Conservation (phyloP, 1,284 basidiomycete species). For the Mrakiaceae sp. region DNA sequence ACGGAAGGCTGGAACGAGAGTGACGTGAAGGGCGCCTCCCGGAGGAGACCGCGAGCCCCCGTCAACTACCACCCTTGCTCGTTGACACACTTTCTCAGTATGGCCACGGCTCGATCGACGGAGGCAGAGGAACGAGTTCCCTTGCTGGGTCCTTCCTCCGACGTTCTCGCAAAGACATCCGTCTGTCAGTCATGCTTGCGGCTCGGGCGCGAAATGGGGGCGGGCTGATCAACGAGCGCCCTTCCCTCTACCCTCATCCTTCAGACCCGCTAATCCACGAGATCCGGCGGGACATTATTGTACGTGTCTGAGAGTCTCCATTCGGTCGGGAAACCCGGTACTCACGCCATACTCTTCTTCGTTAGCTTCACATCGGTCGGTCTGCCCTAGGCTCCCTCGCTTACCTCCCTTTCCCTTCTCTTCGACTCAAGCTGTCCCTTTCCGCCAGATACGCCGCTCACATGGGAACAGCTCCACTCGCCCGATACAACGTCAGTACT, state of each 20-base stretch:
- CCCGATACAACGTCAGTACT: slow-evolving; percentile 54
- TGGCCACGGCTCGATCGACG: too few relatives aligned
- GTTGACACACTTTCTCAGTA: too few relatives aligned
- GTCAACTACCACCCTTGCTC: too few relatives aligned
- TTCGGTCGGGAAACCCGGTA: neutral
- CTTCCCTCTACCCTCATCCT: neutral
- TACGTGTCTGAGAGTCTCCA: slow-evolving; percentile 28
- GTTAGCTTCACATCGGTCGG: slow-evolving; percentile 6
- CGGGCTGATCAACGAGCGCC: neutral
- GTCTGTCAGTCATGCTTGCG: slow-evolving; percentile 8
- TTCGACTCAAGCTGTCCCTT: slow-evolving; percentile 4
- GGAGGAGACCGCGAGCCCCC: too few relatives aligned
- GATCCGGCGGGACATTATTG: slow-evolving; percentile 35
- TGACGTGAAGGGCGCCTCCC: too few relatives aligned
- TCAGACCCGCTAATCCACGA: slow-evolving; percentile 33
- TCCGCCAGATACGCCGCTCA: slow-evolving; percentile 56
- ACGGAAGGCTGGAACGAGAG: too few relatives aligned
- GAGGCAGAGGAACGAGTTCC: neutral
- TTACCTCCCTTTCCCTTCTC: neutral
- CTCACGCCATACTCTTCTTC: neutral
- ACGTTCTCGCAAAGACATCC: slow-evolving; percentile 1
- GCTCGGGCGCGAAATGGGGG: neutral
- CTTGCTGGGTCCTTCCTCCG: slow-evolving; percentile 4
- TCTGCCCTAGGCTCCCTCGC: neutral
- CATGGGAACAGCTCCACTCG: slow-evolving; percentile 60